Conservation (phyloP, 2,329 filamentous ascomycete species). For the Macrophomina tecta region DNA sequence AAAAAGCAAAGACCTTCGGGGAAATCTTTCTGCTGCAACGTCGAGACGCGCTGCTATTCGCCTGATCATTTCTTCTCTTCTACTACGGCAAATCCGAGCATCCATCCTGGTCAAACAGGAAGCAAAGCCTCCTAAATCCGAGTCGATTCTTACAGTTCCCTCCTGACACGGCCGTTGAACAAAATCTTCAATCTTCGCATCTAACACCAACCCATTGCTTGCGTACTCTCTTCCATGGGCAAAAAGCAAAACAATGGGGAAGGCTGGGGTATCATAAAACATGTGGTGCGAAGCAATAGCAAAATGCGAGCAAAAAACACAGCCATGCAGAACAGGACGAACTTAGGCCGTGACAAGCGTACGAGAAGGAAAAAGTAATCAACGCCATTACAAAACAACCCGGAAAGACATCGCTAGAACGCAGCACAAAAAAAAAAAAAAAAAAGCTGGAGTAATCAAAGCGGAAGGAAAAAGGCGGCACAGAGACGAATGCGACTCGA, state of each 20-base stretch:
- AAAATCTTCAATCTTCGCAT: constrained; percentile 5
- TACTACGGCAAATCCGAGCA: neutral
- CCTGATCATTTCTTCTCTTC: constrained; percentile 5
- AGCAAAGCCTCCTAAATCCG: neutral
- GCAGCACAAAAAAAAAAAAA: constrained; percentile 22
- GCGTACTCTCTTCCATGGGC: neutral
- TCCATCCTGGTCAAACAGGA: neutral
- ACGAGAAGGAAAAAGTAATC: neutral
- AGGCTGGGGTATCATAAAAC: constrained; percentile 22
- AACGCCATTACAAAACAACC: constrained; percentile 21
- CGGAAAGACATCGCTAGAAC: constrained; percentile 25
- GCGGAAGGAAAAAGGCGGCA: neutral
- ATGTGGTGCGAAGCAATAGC: constrained; percentile 4
- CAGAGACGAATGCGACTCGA: neutral
- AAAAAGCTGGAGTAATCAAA: neutral
- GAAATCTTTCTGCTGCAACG: neutral
- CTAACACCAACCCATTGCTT: neutral
- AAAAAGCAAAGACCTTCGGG: neutral
- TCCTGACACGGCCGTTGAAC: neutral
- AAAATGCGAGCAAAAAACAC: neutral
- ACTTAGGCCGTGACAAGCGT: constrained; percentile 12
- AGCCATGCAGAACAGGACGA: neutral
- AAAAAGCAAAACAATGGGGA: constrained; percentile 10
- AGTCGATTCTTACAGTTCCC: neutral
- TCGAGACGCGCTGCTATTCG: neutral